Evolutionary conservation across 805 yeast genomes (phyloP), one percentile per base, ranked within the genome.

Genomic region (Kodamaea kaohsiungensis): DNA sequence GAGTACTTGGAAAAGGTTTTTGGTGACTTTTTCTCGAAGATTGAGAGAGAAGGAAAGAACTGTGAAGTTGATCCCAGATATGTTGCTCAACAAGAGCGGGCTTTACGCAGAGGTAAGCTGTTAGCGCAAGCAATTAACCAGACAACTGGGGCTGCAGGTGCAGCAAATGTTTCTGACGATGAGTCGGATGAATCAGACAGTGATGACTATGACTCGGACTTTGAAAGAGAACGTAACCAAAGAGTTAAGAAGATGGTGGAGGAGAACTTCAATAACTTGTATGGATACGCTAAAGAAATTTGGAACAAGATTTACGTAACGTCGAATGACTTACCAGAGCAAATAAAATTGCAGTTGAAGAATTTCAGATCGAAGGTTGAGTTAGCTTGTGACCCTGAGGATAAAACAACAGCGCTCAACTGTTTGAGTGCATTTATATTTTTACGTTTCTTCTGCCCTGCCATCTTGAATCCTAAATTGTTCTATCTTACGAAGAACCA

Each of bases 371-470:
- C 74, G 19, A 84, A 83, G 57, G 82, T 90, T 19, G 96, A 87
- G 60, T 66, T 83, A 42, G 81, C 82, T 9, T 78, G 83, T 56
- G 84, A 81, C 57, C 83, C 86, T 1, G 76, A 72, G 12, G 87
- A 85, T 61, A 73, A 75, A 54, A 63, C 66, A 2, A 76, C 80
- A 0, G 80, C 91, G 0, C 73, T 87, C 55, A 87, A 91, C 63
- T 88, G 96, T 49, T 72, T 92, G 33, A 82, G 95, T 17, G 91
- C 97, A 0, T 89, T 95, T 62, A 72, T 93, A 10, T 95, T 93
- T 66, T 71, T 93, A 56, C 60, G 80, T 54, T 76, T 76, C 68
- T 81, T 91, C 59, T 91, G 97, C 62, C 98, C 99, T 0, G 96
- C 97, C 0, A 81, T 93, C 27, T 71, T 95, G 64, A 92, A 91